phyloP scores from a whole-genome alignment of 306 rosid species.

The Vicia faba region DNA sequence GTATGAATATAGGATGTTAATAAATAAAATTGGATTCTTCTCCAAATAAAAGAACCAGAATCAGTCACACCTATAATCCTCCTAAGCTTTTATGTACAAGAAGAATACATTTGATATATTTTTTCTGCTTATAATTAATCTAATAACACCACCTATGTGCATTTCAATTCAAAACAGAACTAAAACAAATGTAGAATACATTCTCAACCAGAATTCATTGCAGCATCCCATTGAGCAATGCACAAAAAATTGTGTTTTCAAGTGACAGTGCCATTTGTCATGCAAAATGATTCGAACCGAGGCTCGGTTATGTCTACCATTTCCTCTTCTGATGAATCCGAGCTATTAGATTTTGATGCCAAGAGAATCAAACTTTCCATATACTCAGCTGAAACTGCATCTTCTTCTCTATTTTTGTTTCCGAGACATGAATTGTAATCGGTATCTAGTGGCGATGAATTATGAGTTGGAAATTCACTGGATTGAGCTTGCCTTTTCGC shows the following conservation, averaged over 20 bases:
- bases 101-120: slow-evolving; percentile 41
- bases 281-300: slow-evolving; percentile 73
- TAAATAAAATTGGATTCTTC: slow-evolving; percentile 34
- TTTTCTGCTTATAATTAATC: slow-evolving; percentile 37
- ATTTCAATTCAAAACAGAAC: slow-evolving; percentile 29
- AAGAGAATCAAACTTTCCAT: slow-evolving; percentile 59
- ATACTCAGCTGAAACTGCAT: slow-evolving; percentile 50
- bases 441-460: slow-evolving; percentile 46
- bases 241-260: slow-evolving; percentile 26
- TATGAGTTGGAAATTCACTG: slow-evolving; percentile 38
- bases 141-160: slow-evolving; percentile 35
- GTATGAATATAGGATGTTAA: not conserved
- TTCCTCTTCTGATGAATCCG: slow-evolving; percentile 62
- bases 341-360: slow-evolving; percentile 53
- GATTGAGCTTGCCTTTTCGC: slow-evolving; percentile 49
- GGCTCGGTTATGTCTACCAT: slow-evolving; percentile 90
- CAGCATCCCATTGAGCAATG: slow-evolving; percentile 30
- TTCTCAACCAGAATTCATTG: slow-evolving; percentile 24
- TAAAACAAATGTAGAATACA: slow-evolving; percentile 21
- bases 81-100: slow-evolving; percentile 58
- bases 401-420: slow-evolving; percentile 39
- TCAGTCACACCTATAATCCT: slow-evolving; percentile 35
- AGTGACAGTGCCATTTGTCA: slow-evolving; percentile 49
- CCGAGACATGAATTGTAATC: slow-evolving; percentile 40
- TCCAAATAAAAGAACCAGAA: slow-evolving; percentile 33